Conservation (phyloP, 2,329 filamentous ascomycete species). For the Colletotrichum musicola region DNA sequence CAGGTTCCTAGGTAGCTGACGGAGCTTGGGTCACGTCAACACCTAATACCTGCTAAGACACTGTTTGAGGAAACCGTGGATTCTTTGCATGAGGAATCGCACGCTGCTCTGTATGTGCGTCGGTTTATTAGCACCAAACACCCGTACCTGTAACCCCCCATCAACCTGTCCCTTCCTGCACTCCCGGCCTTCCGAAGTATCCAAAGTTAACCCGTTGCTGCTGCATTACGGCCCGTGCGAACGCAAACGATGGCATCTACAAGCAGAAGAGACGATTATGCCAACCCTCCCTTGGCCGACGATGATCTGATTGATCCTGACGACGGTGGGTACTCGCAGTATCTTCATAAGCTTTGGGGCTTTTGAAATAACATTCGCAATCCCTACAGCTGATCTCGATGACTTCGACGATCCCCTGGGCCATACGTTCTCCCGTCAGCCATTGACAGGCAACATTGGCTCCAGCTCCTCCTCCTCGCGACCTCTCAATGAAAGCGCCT, state of each 20-base stretch:
- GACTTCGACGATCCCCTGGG: constrained; percentile 91
- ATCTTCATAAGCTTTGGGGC: not conserved
- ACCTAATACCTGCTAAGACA: too few relatives aligned
- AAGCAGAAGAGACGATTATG: constrained; percentile 67
- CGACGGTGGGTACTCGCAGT: constrained; percentile 70
- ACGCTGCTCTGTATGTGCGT: constrained; percentile 20
- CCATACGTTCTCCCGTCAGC: constrained; percentile 77
- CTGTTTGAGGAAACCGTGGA: constrained; percentile 46
- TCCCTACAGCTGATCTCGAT: constrained; percentile 78
- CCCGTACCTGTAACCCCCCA: not conserved
- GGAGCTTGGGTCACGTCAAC: too few relatives aligned
- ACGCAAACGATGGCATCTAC: constrained; percentile 58
- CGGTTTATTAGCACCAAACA: not conserved
- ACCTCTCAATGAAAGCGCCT: constrained; percentile 79
- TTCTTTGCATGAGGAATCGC: constrained; percentile 37
- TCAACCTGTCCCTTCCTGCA: not conserved
- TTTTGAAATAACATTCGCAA: not conserved
- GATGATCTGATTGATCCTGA: constrained; percentile 84
- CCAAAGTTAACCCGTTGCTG: not conserved
- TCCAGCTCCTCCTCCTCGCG: constrained; percentile 63
- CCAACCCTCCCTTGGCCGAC: constrained; percentile 71
- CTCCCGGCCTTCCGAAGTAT: not conserved
- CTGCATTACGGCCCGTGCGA: not conserved
- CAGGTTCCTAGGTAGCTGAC: not conserved
- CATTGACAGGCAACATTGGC: constrained; percentile 87